Evolutionary conservation across 768 basidiomycete genomes (phyloP), one percentile per base, ranked within the genome.

Genomic region (Trametes gibbosa): DNA sequence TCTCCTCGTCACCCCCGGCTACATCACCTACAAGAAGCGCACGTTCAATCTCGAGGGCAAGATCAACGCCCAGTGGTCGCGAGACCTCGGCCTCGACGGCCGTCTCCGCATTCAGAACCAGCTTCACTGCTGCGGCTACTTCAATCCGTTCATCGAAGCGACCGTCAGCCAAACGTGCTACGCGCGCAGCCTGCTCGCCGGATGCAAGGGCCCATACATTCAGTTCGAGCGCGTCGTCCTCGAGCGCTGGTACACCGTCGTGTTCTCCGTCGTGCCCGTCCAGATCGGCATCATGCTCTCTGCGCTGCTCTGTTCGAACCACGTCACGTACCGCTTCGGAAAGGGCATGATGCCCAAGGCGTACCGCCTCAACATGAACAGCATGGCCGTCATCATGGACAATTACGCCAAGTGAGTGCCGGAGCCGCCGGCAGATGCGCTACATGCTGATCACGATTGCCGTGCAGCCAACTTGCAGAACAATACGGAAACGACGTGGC

Each of bases 321-420:
- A 92, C 64, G 84, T 93, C 69, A 92, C 90, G 21, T 92, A 91
- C 70, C 80, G 90, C 51, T 92, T 92, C 70, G 90, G 90, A 10
- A 92, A 92, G 76, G 90, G 91, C 59, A 85, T 92, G 84, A 90
- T 87, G 80, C 90, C 90, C 57, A 89, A 90, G 77, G 84, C 86
- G 14, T 92, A 93, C 72, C 78, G 89, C 35, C 77, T 92, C 45
- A 85, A 84, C 73, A 75, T 83, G 78, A 81, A 79, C 58, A 85
- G 82, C 59, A 89, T 92, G 86, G 87, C 86, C 3, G 79, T 89
- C 52, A 90, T 93, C 69, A 86, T 92, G 87, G 90, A 93, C 63
- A 85, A 87, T 58, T 92, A 90, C 69, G 89, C 88, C 19, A 86
- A 78, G 89, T 90, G 62, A 32, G 79, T 76, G 2, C 61, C 17